Base-by-base conservation (phyloP, 2,329 filamentous ascomycete genomes). In the Sarocladium oryzae region DNA sequence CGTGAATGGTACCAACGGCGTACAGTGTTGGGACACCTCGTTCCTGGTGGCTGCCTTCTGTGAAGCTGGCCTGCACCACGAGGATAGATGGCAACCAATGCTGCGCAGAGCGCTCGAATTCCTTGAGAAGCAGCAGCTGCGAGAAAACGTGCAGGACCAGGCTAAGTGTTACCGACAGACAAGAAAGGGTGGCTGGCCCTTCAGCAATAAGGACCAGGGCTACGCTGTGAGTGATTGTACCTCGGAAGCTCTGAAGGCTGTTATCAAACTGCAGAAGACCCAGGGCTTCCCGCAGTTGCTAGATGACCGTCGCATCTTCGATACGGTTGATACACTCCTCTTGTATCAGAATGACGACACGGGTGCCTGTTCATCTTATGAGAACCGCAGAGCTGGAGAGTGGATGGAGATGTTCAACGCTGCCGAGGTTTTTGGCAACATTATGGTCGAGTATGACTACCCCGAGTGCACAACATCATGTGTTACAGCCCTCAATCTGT, bases 361-460 rank as follows among this genome's bases (percentile, higher is more conserved):
- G 10, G 91, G 91, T 20, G 93, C 89, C 3, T 92, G 90, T 63
- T 88, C 89, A 0, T 93, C 89, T 15, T 99, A 99, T 65, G 93
- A 99, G 64, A 81, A 81, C 2, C 86, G 85, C 1, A 82, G 93
- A 23, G 92, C 86, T 2, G 86, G 88, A 9, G 77, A 87, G 57
- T 81, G 79, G 57, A 67, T 97, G 57, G 93, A 99, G 67, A 77
- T 84, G 65, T 79, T 99, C 38, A 99, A 99, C 62, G 92, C 92
- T 0, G 93, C 93, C 1, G 93, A 99, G 66, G 91, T 99, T 0
- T 99, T 99, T 66, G 91, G 89, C 13, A 81, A 85, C 18, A 99
- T 99, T 70, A 99, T 99, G 93, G 86, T 99, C 51, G 92, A 97
- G 64, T 99, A 99, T 66, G 89, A 96, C 66, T 97, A 99, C 63